These are phyloP conservation scores for Fusarium sp. DNA, from an alignment of 2,329 filamentous ascomycete species.

Conservation along the genomic window DNA sequence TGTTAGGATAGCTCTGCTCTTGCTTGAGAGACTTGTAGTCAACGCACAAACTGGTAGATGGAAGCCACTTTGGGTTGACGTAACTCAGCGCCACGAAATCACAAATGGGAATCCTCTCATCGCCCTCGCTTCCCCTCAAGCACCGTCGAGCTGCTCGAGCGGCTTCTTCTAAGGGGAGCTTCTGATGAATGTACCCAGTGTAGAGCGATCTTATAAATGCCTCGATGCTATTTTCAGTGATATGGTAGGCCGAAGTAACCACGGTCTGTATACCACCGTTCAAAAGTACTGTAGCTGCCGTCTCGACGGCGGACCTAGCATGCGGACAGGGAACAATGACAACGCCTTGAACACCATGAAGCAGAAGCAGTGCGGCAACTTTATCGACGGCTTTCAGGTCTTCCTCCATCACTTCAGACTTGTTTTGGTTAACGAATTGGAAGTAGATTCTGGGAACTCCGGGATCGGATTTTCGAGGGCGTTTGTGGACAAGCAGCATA, in stretches of 20 bases:
- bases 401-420: not conserved
- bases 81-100: not conserved
- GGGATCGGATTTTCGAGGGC: not conserved
- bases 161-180: not conserved
- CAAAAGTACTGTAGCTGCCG: not conserved
- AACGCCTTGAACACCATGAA: not conserved
- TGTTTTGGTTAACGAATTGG: not conserved
- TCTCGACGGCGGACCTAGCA: not conserved
- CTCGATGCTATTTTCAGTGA: not conserved
- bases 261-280: not conserved
- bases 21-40: not conserved
- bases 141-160: not conserved
- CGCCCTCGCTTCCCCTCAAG: not conserved
- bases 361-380: not conserved
- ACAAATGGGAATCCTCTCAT: not conserved
- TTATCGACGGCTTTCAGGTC: not conserved
- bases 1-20: not conserved
- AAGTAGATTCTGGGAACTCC: not conserved
- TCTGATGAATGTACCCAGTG: not conserved
- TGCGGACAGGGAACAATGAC: not conserved
- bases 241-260: not conserved
- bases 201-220: not conserved
- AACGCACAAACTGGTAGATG: rapidly evolving
- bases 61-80: not conserved
- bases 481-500: not conserved